Evolutionary conservation across 2,329 filamentous ascomycete genomes (phyloP).

Genomic region (Aspergillus jensenii): DNA sequence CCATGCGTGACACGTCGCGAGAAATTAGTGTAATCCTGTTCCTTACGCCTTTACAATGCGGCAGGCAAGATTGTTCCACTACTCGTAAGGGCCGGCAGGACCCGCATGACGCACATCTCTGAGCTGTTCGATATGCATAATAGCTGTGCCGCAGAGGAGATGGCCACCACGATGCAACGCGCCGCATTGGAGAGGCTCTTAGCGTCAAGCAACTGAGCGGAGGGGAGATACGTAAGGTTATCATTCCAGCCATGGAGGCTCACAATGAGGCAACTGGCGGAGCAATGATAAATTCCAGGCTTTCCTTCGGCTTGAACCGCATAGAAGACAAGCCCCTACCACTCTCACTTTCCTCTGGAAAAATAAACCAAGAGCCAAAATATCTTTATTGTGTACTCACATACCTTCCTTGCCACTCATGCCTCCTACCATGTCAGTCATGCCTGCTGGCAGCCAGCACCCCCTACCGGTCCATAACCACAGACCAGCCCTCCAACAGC

Average conservation of each 20-base stretch:
- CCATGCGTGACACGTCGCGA: background rate
- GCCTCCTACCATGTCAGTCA: background rate
- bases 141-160: slow-evolving; percentile 1
- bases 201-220: background rate
- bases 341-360: background rate
- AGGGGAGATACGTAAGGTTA: background rate
- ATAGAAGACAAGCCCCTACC: background rate
- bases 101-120: no score
- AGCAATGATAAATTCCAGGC: slow-evolving; percentile 1
- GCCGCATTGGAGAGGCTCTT: slow-evolving; percentile 2
- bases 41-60: background rate
- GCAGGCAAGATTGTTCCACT: no score
- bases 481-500: background rate
- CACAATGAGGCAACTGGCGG: slow-evolving; percentile 1
- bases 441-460: background rate
- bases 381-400: background rate
- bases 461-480: background rate
- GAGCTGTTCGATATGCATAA: background rate
- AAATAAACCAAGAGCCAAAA: background rate
- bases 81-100: no score
- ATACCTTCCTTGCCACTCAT: background rate
- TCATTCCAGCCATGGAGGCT: background rate
- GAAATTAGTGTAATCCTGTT: background rate
- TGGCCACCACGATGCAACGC: background rate
- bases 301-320: background rate